A percentile compares a stretch with the other conserved stretches of the same genome.
phyloP scores from a whole-genome alignment of 257 asterid species.

The Anisodus acutangulus region DNA sequence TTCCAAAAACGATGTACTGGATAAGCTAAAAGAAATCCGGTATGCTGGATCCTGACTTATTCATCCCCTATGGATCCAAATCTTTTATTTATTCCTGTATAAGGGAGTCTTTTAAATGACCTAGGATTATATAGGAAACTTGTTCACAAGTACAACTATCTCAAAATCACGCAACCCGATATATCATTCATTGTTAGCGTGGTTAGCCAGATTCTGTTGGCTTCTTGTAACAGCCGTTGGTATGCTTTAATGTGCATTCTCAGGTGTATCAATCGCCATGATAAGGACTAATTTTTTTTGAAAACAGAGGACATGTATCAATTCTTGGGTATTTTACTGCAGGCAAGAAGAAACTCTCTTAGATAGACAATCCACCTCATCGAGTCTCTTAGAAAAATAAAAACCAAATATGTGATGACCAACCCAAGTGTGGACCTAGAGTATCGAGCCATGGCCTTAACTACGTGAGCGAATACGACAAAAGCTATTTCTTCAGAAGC shows the following conservation, averaged over 20 bases:
- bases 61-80: neutral
- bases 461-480: neutral
- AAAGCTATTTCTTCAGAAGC: neutral
- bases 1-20: neutral
- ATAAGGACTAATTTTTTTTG: neutral
- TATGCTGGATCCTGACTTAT: neutral
- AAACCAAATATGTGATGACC: neutral
- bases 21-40: neutral
- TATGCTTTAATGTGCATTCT: neutral
- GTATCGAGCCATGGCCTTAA: neutral
- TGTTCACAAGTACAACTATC: neutral
- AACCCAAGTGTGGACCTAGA: neutral
- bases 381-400: neutral
- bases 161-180: conserved; percentile 1
- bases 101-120: neutral
- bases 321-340: neutral
- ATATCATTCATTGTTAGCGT: neutral
- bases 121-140: neutral
- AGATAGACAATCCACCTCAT: neutral
- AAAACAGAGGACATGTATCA: neutral
- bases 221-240: neutral
- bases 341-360: neutral
- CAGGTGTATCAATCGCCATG: neutral
- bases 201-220: neutral
- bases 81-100: neutral